Evolutionary conservation across 805 yeast genomes (phyloP).

Genomic region (Candida easanensis): DNA sequence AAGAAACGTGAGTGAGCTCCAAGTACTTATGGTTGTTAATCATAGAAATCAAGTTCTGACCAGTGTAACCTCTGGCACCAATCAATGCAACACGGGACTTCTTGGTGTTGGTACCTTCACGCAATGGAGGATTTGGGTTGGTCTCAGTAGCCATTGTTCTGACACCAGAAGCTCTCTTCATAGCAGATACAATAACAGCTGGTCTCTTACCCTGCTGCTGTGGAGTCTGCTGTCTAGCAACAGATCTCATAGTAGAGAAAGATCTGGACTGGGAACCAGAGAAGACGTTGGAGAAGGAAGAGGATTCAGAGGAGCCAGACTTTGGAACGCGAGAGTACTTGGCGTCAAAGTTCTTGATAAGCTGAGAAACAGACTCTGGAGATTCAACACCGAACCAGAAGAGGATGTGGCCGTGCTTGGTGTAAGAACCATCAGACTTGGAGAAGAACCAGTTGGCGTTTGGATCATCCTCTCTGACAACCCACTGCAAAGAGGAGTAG

Average conservation of each 20-base stretch:
- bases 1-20: conserved; percentile 89
- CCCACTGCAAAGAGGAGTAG: conserved; percentile 77
- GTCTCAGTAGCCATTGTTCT: conserved; percentile 36
- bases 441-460: conserved; percentile 90
- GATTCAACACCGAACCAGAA: conserved; percentile 91
- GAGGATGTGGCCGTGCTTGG: conserved; percentile 82
- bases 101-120: conserved; percentile 57
- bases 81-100: conserved; percentile 83
- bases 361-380: conserved; percentile 55
- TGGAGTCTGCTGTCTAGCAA: conserved; percentile 3
- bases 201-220: conserved; percentile 25
- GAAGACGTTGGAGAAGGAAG: conserved; percentile 37
- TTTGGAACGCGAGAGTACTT: conserved; percentile 32
- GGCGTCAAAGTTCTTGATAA: conserved; percentile 55
- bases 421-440: conserved; percentile 91
- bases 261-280: conserved; percentile 44
- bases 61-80: conserved; percentile 98
- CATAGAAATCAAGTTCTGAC: conserved; percentile 85
- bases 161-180: conserved; percentile 24
- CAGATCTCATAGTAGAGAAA: conserved; percentile 41
- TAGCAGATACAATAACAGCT: conserved; percentile 20
- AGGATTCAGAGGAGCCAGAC: conserved; percentile 25
- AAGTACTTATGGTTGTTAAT: conserved; percentile 85
- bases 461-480: conserved; percentile 84
- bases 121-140: conserved; percentile 73